Evolutionary conservation across 768 basidiomycete genomes (phyloP), one percentile per base, ranked within the genome.

Genomic region (Psilocybe sp.): DNA sequence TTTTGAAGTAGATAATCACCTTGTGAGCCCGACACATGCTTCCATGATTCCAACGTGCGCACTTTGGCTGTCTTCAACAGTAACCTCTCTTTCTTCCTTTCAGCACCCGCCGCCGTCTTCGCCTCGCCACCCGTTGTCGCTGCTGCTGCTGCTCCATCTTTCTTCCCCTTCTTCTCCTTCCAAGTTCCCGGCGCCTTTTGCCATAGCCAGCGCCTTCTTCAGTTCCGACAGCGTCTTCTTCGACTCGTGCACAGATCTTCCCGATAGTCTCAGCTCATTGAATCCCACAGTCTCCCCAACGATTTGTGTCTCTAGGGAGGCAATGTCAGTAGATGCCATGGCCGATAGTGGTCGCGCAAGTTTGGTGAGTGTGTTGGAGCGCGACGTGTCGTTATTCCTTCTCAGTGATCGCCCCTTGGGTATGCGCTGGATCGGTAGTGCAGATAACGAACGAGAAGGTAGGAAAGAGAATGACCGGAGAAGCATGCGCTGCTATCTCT

Each of bases 181-280:
- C n/a, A n/a, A n/a, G n/a, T n/a, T n/a, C 44, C 73, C 69, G 37
- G 69, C 66, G 36, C 67, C 61, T 35, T 68, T 72, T 23, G 77
- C 66, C 50, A 75, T 62, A 1, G 73, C 80, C 37, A 83, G 62
- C 12, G 72, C 61, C 58, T 77, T 80, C 73, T 87, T 85, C 49
- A 91, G 68, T 23, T 90, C 87, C 0, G 81, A 80, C 13, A 92
- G 74, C 50, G 73, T 81, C 71, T 85, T 85, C 71, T 79, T 84
- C 13, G 79, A 79, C 33, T 82, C 82, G 16, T 87, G 82, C 34
- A 89, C 57, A 46, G 85, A 80, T 1, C 79, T 77, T 40, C 77
- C 79, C 13, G 63, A 55, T 14, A 77, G 67, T 44, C 81, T 72
- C 16, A 91, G 78, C 49, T 83, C 75, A 61, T 83, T 84, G 60